These are phyloP conservation scores for Aspergillus sclerotiicarbonarius DNA, from an alignment of 495 filamentous ascomycete genomes.

Conservation along the genomic window DNA sequence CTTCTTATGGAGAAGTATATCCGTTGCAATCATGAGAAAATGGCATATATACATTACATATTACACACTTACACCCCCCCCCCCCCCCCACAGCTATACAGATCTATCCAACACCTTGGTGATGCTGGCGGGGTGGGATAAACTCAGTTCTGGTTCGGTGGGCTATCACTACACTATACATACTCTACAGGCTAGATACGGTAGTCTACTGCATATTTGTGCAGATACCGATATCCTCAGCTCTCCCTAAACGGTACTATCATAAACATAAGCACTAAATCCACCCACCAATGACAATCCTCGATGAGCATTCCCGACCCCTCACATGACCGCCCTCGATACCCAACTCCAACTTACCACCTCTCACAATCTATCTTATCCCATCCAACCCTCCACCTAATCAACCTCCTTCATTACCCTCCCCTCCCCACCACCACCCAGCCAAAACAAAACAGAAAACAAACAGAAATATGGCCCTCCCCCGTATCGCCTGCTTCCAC, in stretches of 20 bases:
- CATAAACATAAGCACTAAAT: background rate
- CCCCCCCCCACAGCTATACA: no score
- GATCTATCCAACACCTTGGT: no score
- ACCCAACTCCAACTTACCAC: background rate
- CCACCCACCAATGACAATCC: background rate
- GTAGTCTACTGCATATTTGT: no score
- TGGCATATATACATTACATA: no score
- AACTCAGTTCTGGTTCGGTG: no score
- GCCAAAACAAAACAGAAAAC: background rate
- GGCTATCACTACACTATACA: no score
- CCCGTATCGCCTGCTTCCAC: conserved; percentile 38
- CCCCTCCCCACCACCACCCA: background rate
- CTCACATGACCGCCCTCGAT: conserved; percentile 3
- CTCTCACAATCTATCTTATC: background rate
- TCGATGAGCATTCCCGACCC: background rate
- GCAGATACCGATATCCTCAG: no score
- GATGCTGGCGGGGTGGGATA: no score
- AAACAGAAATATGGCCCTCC: conserved; percentile 13
- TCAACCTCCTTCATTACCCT: background rate
- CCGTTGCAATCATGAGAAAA: no score
- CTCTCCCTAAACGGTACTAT: background rate
- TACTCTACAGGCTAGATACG: no score
- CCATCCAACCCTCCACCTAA: background rate
- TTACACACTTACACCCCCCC: no score
- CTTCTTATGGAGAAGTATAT: no score